Evolutionary conservation across 208 protist genomes (phyloP).

Genomic region (Sergeia podlipaevii): DNA sequence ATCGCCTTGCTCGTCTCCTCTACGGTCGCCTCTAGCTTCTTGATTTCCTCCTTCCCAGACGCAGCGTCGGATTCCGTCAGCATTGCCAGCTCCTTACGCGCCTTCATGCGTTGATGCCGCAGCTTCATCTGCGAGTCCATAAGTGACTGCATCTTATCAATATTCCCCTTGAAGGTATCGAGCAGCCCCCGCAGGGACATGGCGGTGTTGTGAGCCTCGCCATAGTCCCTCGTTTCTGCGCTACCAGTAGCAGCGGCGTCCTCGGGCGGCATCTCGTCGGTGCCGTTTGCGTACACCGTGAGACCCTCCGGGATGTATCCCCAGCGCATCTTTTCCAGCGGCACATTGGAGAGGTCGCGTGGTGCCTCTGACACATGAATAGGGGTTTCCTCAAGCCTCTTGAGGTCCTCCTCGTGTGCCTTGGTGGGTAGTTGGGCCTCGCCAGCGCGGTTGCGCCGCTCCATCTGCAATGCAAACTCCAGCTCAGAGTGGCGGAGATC

Average conservation of each 20-base stretch:
- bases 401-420: constrained; percentile 32
- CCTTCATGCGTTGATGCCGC: constrained; percentile 38
- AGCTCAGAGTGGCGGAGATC: constrained; percentile 64
- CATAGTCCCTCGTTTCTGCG: constrained; percentile 22
- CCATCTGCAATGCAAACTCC: constrained; percentile 62
- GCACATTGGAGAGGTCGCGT: constrained; percentile 14
- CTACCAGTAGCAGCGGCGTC: not conserved
- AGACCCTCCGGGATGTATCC: constrained; percentile 72
- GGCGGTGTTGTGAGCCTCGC: constrained; percentile 29
- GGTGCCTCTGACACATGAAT: constrained; percentile 1
- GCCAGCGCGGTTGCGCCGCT: constrained; percentile 42
- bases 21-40: constrained; percentile 15
- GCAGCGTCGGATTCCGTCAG: not conserved
- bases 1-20: constrained; percentile 23
- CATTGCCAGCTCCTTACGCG: constrained; percentile 13
- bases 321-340: constrained; percentile 66
- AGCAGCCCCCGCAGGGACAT: constrained; percentile 36
- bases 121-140: constrained; percentile 58
- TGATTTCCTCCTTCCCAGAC: constrained; percentile 4
- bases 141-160: constrained; percentile 61
- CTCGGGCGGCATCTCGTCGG: constrained; percentile 4
- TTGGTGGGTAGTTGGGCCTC: constrained; percentile 49
- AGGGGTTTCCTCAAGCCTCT: not conserved
- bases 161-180: constrained; percentile 65
- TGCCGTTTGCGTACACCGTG: constrained; percentile 62